phyloP scores from a whole-genome alignment of 495 filamentous ascomycete species.

The Peziza echinospora region DNA sequence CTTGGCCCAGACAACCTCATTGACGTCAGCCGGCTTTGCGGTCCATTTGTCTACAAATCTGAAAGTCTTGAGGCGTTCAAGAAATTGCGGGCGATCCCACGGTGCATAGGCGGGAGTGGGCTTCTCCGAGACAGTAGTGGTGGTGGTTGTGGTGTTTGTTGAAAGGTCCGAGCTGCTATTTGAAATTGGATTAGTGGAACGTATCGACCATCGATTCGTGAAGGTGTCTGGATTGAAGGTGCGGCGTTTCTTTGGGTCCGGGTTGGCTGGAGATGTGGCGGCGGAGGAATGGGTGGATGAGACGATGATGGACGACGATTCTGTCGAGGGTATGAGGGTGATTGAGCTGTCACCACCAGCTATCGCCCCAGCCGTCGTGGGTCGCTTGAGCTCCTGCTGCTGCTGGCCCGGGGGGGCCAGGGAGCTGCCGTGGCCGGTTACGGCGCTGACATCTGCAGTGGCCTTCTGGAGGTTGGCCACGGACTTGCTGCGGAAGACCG shows the following conservation, averaged over 20 bases:
- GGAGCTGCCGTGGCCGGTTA: no score
- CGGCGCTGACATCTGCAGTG: background rate
- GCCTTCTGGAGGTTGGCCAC: background rate
- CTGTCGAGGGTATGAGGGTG: background rate
- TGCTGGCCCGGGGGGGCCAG: background rate
- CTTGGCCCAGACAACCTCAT: conserved; percentile 89
- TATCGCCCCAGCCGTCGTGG: background rate
- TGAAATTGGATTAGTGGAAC: background rate
- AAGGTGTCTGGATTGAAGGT: background rate
- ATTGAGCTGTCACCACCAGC: background rate
- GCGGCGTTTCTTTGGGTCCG: conserved; percentile 1
- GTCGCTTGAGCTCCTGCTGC: background rate
- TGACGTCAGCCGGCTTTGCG: conserved; percentile 57
- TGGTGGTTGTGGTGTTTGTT: no score
- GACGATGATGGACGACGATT: background rate
- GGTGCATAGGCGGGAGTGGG: conserved; percentile 39
- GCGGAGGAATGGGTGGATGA: conserved; percentile 1
- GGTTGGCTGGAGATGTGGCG: conserved; percentile 1
- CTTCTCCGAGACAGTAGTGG: background rate
- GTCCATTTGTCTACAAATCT: conserved; percentile 76
- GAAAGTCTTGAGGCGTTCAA: conserved; percentile 66
- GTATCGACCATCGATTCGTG: background rate
- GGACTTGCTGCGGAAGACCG: background rate
- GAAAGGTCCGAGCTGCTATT: no score
- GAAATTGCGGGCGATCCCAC: conserved; percentile 62